These are phyloP conservation scores for Hanseniaspora vineae DNA, from an alignment of 805 yeast species.

Conservation along the genomic window DNA sequence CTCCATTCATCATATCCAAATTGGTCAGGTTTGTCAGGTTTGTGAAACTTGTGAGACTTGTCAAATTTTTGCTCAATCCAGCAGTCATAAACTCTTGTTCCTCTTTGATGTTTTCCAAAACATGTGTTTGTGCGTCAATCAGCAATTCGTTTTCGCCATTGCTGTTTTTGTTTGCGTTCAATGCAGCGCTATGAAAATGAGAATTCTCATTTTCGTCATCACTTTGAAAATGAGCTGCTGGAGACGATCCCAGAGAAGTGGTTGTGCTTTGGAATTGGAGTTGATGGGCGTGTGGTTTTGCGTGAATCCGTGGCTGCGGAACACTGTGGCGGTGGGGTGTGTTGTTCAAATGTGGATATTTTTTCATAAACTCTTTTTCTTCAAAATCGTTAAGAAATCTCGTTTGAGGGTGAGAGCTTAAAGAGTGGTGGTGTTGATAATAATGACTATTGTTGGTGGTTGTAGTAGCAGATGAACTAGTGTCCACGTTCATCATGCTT, in stretches of 20 bases:
- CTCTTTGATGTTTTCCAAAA: background rate
- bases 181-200: background rate
- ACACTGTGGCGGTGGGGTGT: background rate
- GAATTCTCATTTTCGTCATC: background rate
- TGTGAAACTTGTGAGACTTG: no score
- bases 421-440: background rate
- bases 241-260: no score
- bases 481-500: background rate
- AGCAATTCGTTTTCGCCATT: background rate
- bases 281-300: no score
- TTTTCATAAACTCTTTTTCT: background rate
- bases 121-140: background rate
- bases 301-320: no score
- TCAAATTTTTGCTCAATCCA: no score
- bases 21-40: no score
- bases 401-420: background rate
- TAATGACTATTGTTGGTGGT: background rate
- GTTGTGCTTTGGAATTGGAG: no score
- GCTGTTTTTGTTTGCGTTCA: background rate
- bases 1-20: background rate
- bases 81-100: background rate
- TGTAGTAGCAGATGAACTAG: no score
- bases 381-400: background rate
- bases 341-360: background rate
- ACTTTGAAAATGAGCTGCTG: no score